Conservation (phyloP, 352 stramenopile genomes). For the Aphanomyces stellatus region DNA sequence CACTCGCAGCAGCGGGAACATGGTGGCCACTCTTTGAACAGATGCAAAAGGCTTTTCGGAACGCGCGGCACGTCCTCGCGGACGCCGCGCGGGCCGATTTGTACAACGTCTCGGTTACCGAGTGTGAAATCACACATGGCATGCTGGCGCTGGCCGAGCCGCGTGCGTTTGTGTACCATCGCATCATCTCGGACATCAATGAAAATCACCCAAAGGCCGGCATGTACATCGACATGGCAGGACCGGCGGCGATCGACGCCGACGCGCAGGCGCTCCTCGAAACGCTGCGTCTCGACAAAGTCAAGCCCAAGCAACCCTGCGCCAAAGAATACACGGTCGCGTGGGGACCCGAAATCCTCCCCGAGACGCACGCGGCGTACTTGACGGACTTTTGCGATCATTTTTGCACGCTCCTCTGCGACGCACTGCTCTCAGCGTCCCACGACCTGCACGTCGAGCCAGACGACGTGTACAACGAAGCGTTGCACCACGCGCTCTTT, state of each 20-base stretch:
- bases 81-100: neutral
- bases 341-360: slow-evolving; percentile 5
- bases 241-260: neutral
- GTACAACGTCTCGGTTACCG: slow-evolving; percentile 1
- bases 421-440: neutral
- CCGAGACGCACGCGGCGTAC: neutral
- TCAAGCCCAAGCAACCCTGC: neutral
- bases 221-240: neutral
- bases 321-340: neutral
- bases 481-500: neutral
- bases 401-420: neutral
- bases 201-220: neutral
- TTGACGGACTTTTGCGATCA: slow-evolving; percentile 11
- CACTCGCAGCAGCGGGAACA: neutral
- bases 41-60: neutral
- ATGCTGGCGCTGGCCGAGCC: neutral
- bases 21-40: slow-evolving; percentile 9
- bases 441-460: neutral
- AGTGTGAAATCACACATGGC: slow-evolving; percentile 1
- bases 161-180: slow-evolving; percentile 1
- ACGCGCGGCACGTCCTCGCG: neutral
- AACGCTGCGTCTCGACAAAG: neutral
- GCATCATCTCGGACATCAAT: neutral
- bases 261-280: neutral
- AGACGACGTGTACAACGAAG: neutral